Conservation (phyloP, 345 rosid species). For the Iberis pinnata region DNA sequence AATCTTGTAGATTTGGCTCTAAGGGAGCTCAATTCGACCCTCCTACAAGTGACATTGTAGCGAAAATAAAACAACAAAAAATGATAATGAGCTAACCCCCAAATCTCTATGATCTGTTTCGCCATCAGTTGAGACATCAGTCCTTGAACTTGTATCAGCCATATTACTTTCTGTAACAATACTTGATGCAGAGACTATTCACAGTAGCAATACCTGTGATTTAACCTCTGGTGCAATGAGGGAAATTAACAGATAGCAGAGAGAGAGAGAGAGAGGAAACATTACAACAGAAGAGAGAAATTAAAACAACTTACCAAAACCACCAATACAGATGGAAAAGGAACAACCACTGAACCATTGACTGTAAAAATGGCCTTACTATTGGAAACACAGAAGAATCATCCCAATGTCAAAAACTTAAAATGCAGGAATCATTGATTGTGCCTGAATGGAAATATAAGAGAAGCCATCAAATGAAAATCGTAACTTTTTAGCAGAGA, state of each 20-base stretch:
- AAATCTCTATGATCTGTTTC: constrained; percentile 77
- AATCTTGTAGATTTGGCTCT: too few relatives aligned
- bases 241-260: constrained; percentile 1
- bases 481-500: too few relatives aligned
- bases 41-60: too few relatives aligned
- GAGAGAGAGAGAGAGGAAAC: constrained; percentile 4
- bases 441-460: too few relatives aligned
- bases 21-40: too few relatives aligned
- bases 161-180: constrained; percentile 43
- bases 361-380: constrained; percentile 15
- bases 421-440: background rate
- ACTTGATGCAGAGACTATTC: constrained; percentile 43
- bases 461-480: too few relatives aligned
- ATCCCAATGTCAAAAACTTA: constrained; percentile 5
- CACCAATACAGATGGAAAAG: constrained; percentile 18
- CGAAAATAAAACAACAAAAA: too few relatives aligned
- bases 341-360: constrained; percentile 25
- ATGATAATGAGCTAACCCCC: constrained; percentile 48
- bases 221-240: constrained; percentile 5
- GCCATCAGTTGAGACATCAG: constrained; percentile 71
- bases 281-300: too few relatives aligned
- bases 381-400: too few relatives aligned
- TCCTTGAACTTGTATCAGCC: constrained; percentile 84
- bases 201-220: constrained; percentile 17
- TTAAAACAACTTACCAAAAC: constrained; percentile 17